Evolutionary conservation across 1,139 yeast species (phyloP).

Genomic region (Candida dubliniensis): DNA sequence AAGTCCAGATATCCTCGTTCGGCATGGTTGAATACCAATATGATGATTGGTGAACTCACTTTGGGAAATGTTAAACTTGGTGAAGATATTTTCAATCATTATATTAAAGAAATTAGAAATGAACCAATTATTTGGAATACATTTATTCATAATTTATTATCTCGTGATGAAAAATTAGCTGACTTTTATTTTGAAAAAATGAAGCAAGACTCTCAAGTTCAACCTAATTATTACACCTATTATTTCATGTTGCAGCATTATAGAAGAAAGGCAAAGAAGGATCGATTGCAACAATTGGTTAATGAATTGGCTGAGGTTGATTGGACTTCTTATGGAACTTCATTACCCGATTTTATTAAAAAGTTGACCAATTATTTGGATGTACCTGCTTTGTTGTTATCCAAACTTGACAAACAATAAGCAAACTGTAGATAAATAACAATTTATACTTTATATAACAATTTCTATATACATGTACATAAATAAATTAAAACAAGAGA

Average conservation of each 20-base stretch:
- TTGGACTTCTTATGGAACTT: constrained; percentile 37
- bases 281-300: constrained; percentile 37
- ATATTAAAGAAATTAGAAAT: constrained; percentile 29
- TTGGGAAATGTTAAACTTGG: constrained; percentile 52
- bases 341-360: constrained; percentile 33
- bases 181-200: constrained; percentile 36
- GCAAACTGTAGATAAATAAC: constrained; percentile 1
- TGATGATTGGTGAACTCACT: constrained; percentile 58
- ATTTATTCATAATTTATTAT: constrained; percentile 52
- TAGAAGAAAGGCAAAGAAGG: constrained; percentile 28
- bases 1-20: constrained; percentile 34
- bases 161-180: constrained; percentile 39
- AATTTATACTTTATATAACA: not conserved
- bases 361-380: constrained; percentile 6
- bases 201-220: constrained; percentile 17
- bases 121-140: constrained; percentile 58
- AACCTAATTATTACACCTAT: constrained; percentile 58
- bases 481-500: constrained; percentile 1
- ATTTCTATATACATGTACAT: constrained; percentile 8
- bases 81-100: constrained; percentile 45
- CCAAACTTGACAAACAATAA: not conserved
- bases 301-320: constrained; percentile 31
- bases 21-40: constrained; percentile 51
- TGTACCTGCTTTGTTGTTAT: constrained; percentile 7
- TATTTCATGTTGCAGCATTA: constrained; percentile 54